Evolutionary conservation across 78 protist genomes (phyloP).

Genomic region (Chrysochromulina tobinii): DNA sequence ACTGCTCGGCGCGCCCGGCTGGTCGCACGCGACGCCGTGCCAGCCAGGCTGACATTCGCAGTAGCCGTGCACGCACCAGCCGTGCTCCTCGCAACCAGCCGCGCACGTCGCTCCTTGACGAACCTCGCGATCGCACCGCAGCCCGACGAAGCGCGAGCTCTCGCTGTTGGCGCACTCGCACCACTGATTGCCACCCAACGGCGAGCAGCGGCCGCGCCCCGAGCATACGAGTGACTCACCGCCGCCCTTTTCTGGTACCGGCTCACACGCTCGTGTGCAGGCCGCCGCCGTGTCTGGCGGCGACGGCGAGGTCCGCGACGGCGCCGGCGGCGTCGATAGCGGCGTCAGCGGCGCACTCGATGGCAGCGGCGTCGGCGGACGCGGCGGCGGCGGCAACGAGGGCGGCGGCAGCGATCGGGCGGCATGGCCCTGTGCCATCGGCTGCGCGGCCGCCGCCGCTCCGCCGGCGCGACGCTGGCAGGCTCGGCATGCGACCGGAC

Average conservation of each 20-base stretch:
- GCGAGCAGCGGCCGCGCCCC: background rate
- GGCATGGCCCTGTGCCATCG: too few relatives aligned
- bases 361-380: too few relatives aligned
- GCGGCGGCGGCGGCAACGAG: too few relatives aligned
- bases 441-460: too few relatives aligned
- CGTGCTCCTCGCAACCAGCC: background rate
- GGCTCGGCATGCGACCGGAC: background rate
- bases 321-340: too few relatives aligned
- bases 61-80: background rate
- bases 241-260: too few relatives aligned
- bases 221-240: background rate
- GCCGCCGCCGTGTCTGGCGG: too few relatives aligned
- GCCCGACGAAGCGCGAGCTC: background rate
- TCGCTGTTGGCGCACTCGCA: background rate
- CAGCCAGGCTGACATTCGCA: constrained; percentile 4
- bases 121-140: background rate
- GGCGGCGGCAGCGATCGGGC: too few relatives aligned
- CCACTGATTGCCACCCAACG: background rate
- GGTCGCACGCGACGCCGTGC: background rate
- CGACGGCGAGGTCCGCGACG: too few relatives aligned
- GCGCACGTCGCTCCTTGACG: background rate
- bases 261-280: too few relatives aligned
- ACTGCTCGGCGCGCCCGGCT: background rate
- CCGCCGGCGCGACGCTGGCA: background rate
- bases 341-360: too few relatives aligned